These are phyloP conservation scores for Galeopsis tetrahit DNA, from an alignment of 257 asterid species.

Conservation along the genomic window DNA sequence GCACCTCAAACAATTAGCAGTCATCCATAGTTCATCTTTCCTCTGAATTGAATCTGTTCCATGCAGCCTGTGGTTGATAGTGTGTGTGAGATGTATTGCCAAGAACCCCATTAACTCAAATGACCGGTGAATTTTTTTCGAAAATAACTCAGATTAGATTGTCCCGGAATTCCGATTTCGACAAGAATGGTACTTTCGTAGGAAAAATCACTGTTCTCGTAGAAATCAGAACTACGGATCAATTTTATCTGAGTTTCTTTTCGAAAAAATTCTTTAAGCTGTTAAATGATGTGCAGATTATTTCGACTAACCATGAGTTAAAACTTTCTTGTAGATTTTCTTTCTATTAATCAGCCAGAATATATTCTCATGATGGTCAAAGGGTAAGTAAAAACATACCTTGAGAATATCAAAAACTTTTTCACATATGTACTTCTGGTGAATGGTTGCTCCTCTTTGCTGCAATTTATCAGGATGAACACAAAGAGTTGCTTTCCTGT, in stretches of 20 bases:
- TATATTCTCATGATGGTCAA: background rate
- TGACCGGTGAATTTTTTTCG: no score
- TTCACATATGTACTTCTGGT: constrained; percentile 85
- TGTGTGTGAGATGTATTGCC: constrained; percentile 16
- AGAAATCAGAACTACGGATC: no score
- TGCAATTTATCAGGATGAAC: constrained; percentile 96
- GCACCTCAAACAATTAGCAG: constrained; percentile 20
- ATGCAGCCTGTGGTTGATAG: constrained; percentile 66
- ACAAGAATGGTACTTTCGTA: no score
- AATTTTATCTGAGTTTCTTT: no score
- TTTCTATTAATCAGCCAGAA: background rate
- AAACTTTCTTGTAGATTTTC: background rate
- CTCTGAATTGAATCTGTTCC: constrained; percentile 91
- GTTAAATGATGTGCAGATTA: background rate
- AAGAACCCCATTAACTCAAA: background rate
- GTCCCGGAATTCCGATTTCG: no score
- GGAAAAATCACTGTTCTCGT: no score
- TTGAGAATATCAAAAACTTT: constrained; percentile 90
- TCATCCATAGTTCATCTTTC: constrained; percentile 59
- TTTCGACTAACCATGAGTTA: background rate
- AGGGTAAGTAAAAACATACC: constrained; percentile 47
- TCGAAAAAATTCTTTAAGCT: background rate
- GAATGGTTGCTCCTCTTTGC: constrained; percentile 87
- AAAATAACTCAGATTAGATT: no score
- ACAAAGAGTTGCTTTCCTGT: constrained; percentile 86